phyloP scores from a whole-genome alignment of 169 alveolate genomes.

The Plasmodium chabaudi region DNA sequence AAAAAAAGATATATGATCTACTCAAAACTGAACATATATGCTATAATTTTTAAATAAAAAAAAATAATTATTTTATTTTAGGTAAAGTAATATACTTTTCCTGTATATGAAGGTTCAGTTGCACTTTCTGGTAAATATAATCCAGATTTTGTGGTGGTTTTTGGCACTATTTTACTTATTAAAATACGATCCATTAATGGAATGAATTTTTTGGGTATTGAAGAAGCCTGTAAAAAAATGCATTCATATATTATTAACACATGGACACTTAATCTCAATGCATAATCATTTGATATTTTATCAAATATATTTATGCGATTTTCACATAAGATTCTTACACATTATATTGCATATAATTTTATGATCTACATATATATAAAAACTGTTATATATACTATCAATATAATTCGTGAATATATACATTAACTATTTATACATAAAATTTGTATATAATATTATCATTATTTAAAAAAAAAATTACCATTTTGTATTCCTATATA shows the following conservation, averaged over 20 bases:
- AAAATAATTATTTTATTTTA: background rate
- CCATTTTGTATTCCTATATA: too few relatives aligned
- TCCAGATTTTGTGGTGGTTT: constrained; percentile 87
- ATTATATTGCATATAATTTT: too few relatives aligned
- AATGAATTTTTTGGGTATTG: constrained; percentile 84
- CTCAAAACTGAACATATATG: background rate
- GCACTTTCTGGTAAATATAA: constrained; percentile 89
- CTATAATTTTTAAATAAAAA: background rate
- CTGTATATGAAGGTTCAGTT: constrained; percentile 80
- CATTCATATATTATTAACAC: background rate
- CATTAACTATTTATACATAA: background rate
- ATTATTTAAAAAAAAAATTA: too few relatives aligned
- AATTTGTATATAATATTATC: too few relatives aligned
- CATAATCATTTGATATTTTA: too few relatives aligned
- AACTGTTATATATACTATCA: too few relatives aligned
- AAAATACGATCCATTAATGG: constrained; percentile 90
- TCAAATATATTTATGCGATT: too few relatives aligned
- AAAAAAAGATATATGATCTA: background rate
- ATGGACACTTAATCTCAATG: too few relatives aligned
- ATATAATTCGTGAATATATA: background rate
- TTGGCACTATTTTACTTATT: constrained; percentile 86
- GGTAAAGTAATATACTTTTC: constrained; percentile 78
- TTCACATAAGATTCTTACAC: too few relatives aligned
- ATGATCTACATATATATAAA: too few relatives aligned
- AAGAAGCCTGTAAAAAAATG: constrained; percentile 38